Evolutionary conservation across 2,329 filamentous ascomycete species (phyloP), one percentile per base, ranked within the genome.

Genomic region (Hypoxylon sp.): DNA sequence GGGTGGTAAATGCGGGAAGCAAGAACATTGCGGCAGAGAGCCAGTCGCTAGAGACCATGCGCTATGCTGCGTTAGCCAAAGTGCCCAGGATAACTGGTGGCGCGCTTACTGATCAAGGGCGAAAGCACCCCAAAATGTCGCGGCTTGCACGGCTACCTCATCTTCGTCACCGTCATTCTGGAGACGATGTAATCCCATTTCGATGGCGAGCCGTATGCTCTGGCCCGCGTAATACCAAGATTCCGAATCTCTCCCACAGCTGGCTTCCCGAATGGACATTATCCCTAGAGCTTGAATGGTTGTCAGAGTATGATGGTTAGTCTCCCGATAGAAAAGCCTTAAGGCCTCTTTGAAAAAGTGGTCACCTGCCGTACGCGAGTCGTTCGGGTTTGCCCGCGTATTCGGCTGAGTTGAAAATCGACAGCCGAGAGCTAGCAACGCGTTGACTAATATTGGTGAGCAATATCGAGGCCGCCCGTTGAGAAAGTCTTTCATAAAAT

Each of bases 221-320:
- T 92, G 88, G 1, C 91, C 91, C 2, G 90, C 88, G 70, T 92
- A 91, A 64, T 88, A 91, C 84, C 91, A 93, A 55, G 91, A 92
- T 70, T 91, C 88, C 31, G 90, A 92, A 73, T 93, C 90, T 35
- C 91, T 85, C 0, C 91, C 91, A 70, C 88, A 90, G 74, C 91
- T 93, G 2, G 90, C 90, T 80, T 94, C 91, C 46, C 91, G 83
- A 70, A 93, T 89, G 5, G 90, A 90, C 90, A 94, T 92, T 73
- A 94, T 87, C 5, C 91, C 91, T 17, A 94, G 81, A 1, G 92
- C 91, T 80, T 94, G 92, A 48, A 92, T 90, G 3, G 90, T 93
- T 2, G 91, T 92, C 31, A 94, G 80, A 5, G 79, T 86, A 68
- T 92, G 87, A 57, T 88, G 87, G 65, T 92, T 82, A 1, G 81